These are phyloP conservation scores for Lactuca sativa DNA, from an alignment of 129 eudicot species.

Conservation along the genomic window DNA sequence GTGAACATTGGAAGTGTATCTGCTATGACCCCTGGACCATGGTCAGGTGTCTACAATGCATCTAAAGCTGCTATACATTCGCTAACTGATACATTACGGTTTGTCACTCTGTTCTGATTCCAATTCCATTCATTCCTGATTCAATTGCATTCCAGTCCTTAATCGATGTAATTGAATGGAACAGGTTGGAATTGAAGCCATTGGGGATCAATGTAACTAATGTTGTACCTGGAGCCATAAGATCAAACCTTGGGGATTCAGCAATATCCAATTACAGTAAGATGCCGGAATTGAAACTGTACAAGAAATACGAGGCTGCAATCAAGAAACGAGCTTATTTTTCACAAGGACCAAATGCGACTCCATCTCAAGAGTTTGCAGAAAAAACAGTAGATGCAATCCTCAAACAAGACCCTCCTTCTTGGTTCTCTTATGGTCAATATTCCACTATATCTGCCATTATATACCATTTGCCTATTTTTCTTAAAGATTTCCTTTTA, in stretches of 20 bases:
- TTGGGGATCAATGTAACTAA: slow-evolving; percentile 72
- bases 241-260: slow-evolving; percentile 64
- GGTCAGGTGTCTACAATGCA: slow-evolving; percentile 88
- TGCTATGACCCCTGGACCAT: slow-evolving; percentile 81
- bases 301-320: slow-evolving; percentile 71
- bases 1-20: slow-evolving; percentile 84
- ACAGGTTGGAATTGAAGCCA: slow-evolving; percentile 78
- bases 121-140: not conserved
- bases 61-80: slow-evolving; percentile 96
- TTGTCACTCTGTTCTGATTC: slow-evolving; percentile 12
- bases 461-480: slow-evolving; percentile 72
- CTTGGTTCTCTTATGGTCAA: slow-evolving; percentile 80
- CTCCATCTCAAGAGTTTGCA: slow-evolving; percentile 81
- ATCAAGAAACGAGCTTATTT: slow-evolving; percentile 60
- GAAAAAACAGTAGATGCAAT: slow-evolving; percentile 62
- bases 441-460: slow-evolving; percentile 63
- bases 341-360: slow-evolving; percentile 68
- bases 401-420: slow-evolving; percentile 61
- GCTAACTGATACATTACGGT: slow-evolving; percentile 80
- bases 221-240: slow-evolving; percentile 80
- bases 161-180: not conserved
- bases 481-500: slow-evolving; percentile 60
- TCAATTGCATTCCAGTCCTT: not conserved
- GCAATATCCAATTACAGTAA: slow-evolving; percentile 59
- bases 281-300: slow-evolving; percentile 92